Conservation (phyloP, 768 basidiomycete genomes). For the Paxillus involutus region DNA sequence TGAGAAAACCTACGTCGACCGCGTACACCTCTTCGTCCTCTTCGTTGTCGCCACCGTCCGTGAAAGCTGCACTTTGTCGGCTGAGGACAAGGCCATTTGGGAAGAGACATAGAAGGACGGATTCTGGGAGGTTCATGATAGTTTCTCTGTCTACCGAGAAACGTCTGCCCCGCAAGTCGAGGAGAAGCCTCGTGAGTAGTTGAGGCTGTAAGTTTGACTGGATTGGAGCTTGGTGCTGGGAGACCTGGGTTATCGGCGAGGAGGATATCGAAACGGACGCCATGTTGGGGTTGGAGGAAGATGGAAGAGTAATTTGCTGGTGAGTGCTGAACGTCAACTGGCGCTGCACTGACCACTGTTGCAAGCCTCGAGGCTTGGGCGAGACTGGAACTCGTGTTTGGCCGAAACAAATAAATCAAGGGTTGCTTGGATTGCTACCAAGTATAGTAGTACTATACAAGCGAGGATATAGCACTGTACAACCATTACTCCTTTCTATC, state of each 20-base stretch:
- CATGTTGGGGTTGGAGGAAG: slow-evolving; percentile 29
- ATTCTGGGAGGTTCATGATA: slow-evolving; percentile 98
- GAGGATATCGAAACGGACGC: slow-evolving; percentile 46
- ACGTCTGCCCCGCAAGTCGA: slow-evolving; percentile 88
- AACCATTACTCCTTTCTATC: too few species aligned
- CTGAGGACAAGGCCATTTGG: slow-evolving; percentile 96
- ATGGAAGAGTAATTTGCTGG: slow-evolving; percentile 7
- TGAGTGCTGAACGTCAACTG: slow-evolving; percentile 6
- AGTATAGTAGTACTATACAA: too few species aligned
- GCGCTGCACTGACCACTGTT: slow-evolving; percentile 21
- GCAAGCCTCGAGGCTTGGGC: slow-evolving; percentile 28
- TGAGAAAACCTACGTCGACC: slow-evolving; percentile 78
- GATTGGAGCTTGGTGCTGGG: slow-evolving; percentile 52
- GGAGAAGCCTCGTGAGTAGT: slow-evolving; percentile 81
- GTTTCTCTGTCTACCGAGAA: slow-evolving; percentile 97
- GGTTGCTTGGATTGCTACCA: neutral
- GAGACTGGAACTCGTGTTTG: slow-evolving; percentile 24
- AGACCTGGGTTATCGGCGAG: slow-evolving; percentile 55
- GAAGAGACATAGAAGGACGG: slow-evolving; percentile 92
- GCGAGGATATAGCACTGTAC: too few species aligned
- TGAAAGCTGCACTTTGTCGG: slow-evolving; percentile 75
- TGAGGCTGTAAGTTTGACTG: slow-evolving; percentile 81
- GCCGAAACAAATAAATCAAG: slow-evolving; percentile 25
- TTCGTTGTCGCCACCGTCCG: slow-evolving; percentile 70
- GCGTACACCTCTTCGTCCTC: slow-evolving; percentile 92